Conservation (phyloP, 164 flowering plant species). For the Warburgia ugandensis region DNA sequence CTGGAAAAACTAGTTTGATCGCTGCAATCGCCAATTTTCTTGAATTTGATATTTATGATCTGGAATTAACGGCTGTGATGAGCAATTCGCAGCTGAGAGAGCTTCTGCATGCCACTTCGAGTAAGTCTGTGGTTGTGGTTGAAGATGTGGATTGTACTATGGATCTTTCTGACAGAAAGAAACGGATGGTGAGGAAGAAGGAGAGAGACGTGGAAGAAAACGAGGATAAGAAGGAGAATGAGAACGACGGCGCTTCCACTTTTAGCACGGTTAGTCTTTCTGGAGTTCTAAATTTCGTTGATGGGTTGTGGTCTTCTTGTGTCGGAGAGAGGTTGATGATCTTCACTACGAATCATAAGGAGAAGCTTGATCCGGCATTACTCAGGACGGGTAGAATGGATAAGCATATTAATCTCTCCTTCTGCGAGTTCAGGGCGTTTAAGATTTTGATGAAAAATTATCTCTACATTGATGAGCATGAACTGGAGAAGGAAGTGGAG, state of each 20-base stretch:
- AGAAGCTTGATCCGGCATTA: slow-evolving; percentile 20
- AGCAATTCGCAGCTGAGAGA: slow-evolving; percentile 19
- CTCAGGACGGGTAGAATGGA: slow-evolving; percentile 23
- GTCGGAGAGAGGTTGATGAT: slow-evolving; percentile 21
- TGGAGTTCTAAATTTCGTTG: slow-evolving; percentile 20
- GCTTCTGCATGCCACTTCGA: slow-evolving; percentile 16
- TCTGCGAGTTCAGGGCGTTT: slow-evolving; percentile 12
- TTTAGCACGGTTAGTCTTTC: slow-evolving; percentile 19
- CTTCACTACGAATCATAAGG: slow-evolving; percentile 21
- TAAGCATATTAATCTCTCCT: slow-evolving; percentile 14
- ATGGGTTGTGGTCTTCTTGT: too few relatives aligned
- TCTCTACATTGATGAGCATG: slow-evolving; percentile 11
- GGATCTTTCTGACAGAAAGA: slow-evolving; percentile 17
- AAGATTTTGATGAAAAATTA: slow-evolving; percentile 15
- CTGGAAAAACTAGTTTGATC: slow-evolving; percentile 22
- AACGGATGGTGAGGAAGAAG: too few relatives aligned
- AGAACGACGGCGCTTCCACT: too few relatives aligned
- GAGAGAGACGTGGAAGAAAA: not conserved
- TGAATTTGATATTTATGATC: slow-evolving; percentile 22
- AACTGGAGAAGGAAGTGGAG: too few relatives aligned
- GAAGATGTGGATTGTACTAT: slow-evolving; percentile 22
- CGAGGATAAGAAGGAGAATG: not conserved
- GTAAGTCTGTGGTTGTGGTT: slow-evolving; percentile 19
- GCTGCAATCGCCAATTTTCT: slow-evolving; percentile 26
- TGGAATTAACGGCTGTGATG: slow-evolving; percentile 19